These are phyloP conservation scores for Dacryopinax spathularia DNA, from an alignment of 768 basidiomycete species.

Conservation along the genomic window DNA sequence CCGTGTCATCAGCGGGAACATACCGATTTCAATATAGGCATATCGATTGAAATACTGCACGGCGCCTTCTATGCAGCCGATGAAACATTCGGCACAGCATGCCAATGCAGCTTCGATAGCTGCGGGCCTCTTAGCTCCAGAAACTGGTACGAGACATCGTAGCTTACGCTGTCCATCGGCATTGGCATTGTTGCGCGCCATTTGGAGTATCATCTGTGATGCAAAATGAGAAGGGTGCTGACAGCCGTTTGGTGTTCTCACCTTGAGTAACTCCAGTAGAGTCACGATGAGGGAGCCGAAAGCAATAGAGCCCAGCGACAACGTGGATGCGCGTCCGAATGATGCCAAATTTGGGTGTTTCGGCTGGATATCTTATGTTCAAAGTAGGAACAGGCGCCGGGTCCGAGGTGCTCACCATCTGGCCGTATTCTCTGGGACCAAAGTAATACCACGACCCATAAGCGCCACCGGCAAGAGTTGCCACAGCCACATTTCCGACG, in stretches of 20 bases:
- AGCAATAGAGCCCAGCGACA: conserved; percentile 71
- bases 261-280: conserved; percentile 45
- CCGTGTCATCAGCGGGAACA: conserved; percentile 2
- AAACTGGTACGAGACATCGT: neutral
- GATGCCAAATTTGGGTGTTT: conserved; percentile 54
- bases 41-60: conserved; percentile 78
- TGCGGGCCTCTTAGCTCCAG: conserved; percentile 16
- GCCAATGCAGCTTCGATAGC: conserved; percentile 61
- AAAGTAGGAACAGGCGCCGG: neutral
- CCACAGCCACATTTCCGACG: conserved; percentile 59
- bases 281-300: conserved; percentile 78
- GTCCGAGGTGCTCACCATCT: conserved; percentile 35
- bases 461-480: conserved; percentile 68
- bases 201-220: conserved; percentile 16
- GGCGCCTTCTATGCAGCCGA: conserved; percentile 52
- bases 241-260: neutral
- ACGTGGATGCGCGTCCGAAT: conserved; percentile 58
- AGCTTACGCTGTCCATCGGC: conserved; percentile 51
- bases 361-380: conserved; percentile 35
- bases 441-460: conserved; percentile 76
- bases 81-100: conserved; percentile 64
- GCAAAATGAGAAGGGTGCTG: conserved; percentile 37
- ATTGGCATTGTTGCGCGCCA: conserved; percentile 43
- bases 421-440: conserved; percentile 49
- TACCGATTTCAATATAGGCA: conserved; percentile 62